phyloP scores from a whole-genome alignment of 352 stramenopile genomes.

The Albugo candida region DNA sequence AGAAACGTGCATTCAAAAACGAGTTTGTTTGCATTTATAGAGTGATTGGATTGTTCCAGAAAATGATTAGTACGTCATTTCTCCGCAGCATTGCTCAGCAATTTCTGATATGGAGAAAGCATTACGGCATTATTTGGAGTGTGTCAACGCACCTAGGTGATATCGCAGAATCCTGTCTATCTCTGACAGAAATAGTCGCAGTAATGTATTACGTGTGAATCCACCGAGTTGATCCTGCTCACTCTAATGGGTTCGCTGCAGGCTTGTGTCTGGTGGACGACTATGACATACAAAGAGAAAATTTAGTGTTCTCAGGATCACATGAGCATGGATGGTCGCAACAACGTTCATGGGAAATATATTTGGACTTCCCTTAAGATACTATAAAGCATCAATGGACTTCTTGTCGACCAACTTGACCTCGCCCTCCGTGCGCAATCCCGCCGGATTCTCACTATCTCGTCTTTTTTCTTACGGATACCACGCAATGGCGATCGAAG shows the following conservation, averaged over 20 bases:
- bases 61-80: conserved; percentile 72
- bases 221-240: conserved; percentile 1
- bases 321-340: too few species aligned
- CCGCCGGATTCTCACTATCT: too few species aligned
- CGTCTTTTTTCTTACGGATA: too few species aligned
- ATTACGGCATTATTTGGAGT: conserved; percentile 46
- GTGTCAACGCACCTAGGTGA: conserved; percentile 57
- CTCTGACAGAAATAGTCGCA: too few species aligned
- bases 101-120: conserved; percentile 41
- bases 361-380: conserved; percentile 55
- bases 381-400: conserved; percentile 64
- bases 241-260: conserved; percentile 5
- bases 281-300: conserved; percentile 55
- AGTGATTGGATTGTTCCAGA: too few species aligned
- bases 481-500: not conserved
- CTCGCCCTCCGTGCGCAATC: not conserved
- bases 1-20: not conserved
- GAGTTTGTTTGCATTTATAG: conserved; percentile 13
- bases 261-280: conserved; percentile 64
- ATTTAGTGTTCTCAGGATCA: conserved; percentile 44
- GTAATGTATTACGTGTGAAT: conserved; percentile 9
- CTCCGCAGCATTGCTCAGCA: conserved; percentile 43
- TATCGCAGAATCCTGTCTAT: conserved; percentile 69
- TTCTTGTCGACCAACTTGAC: conserved; percentile 66
- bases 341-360: conserved; percentile 62